Evolutionary conservation across 2,329 filamentous ascomycete genomes (phyloP), one percentile per base, ranked within the genome.

Genomic region (Leptographium lundbergii): DNA sequence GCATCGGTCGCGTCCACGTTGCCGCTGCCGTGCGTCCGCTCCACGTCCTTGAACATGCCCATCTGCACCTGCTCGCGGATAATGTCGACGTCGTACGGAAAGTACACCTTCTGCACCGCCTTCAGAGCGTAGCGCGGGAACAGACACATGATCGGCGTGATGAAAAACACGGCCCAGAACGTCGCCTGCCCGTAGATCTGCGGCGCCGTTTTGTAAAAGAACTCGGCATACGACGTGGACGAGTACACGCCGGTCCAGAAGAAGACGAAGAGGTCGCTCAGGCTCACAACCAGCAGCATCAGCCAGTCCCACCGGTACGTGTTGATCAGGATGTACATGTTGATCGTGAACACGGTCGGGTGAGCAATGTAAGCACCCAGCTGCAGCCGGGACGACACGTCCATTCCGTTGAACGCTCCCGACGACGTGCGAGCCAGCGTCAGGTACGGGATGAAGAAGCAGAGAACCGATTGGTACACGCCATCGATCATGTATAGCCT

Each of bases 231-330:
- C 6, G 73, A 75, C 47, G 75, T 74, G 4, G 78, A 71, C 0
- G 80, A 80, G 74, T 95, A 99, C 45, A 95, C 80, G 34, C 91
- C 94, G 6, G 94, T 96, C 91, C 94, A 97, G 75, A 95, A 87
- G 78, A 91, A 99, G 68, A 97, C 83, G 66, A 96, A 82, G 34
- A 97, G 71, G 62, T 88, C 87, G 73, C 91, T 96, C 71, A 97
- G 81, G 27, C 74, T 73, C 57, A 95, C 87, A 62, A 96, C 86
- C 61, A 96, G 76, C 25, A 91, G 73, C 74, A 95, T 95, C 67
- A 99, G 78, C 92, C 92, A 99, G 71, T 99, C 94, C 94, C 94
- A 99, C 61, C 92, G 84, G 72, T 96, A 97, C 0, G 89, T 95
- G 73, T 99, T 99, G 75, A 97, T 85, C 64, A 99, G 77, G 65